These are phyloP conservation scores for Physaria fendleri DNA, from an alignment of 345 rosid genomes.

Conservation along the genomic window DNA sequence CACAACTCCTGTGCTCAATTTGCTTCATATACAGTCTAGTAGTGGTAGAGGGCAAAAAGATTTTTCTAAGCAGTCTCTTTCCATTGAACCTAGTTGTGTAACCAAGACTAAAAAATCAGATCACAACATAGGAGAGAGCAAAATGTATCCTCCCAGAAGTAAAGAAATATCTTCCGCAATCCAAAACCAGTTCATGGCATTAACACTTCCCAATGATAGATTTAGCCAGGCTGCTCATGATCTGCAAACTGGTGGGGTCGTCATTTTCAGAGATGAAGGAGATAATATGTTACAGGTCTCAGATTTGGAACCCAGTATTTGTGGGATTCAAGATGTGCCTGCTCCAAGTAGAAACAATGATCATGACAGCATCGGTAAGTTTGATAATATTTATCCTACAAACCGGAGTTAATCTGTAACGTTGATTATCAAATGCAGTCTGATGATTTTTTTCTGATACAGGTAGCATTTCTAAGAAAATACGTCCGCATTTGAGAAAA, in stretches of 20 bases:
- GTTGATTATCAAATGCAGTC: not conserved
- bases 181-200: not conserved
- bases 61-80: not conserved
- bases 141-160: not conserved
- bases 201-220: not conserved
- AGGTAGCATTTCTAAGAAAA: not conserved
- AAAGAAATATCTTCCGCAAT: constrained; percentile 2
- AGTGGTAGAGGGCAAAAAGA: not conserved
- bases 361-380: constrained; percentile 15
- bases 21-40: not conserved
- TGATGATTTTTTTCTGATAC: not conserved
- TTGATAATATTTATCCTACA: not conserved
- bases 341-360: constrained; percentile 3
- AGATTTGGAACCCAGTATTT: constrained; percentile 1
- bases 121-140: not conserved
- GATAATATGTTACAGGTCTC: constrained; percentile 3
- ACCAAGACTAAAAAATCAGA: not conserved
- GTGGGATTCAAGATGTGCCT: not conserved
- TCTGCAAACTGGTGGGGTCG: not conserved
- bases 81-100: not conserved
- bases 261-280: not conserved
- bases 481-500: not conserved
- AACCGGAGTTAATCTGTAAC: not conserved
- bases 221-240: not conserved
- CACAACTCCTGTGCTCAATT: not conserved